phyloP scores from a whole-genome alignment of 2,329 filamentous ascomycete genomes.

The Sclerotinia nivalis region DNA sequence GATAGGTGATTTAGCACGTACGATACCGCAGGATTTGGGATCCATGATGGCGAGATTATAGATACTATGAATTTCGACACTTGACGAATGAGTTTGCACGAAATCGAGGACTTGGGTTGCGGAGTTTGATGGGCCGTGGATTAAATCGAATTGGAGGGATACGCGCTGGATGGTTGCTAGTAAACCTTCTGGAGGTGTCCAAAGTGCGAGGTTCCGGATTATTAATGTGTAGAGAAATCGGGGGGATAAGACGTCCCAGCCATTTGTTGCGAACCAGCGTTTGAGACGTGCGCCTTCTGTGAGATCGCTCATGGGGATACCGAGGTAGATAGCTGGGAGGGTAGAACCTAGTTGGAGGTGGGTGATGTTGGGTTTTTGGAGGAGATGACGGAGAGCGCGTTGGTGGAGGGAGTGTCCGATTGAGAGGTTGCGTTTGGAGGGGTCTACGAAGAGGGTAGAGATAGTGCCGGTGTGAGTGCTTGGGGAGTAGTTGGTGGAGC shows the following conservation, averaged over 20 bases:
- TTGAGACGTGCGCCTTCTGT: constrained; percentile 50
- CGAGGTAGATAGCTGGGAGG: constrained; percentile 82
- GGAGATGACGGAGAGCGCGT: constrained; percentile 74
- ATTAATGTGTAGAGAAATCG: constrained; percentile 64
- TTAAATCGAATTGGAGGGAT: constrained; percentile 63
- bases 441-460: constrained; percentile 87
- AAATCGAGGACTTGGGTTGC: constrained; percentile 60
- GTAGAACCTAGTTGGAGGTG: constrained; percentile 74
- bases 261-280: constrained; percentile 86
- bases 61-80: constrained; percentile 64
- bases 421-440: constrained; percentile 79
- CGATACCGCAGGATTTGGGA: constrained; percentile 61
- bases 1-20: constrained; percentile 62
- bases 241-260: constrained; percentile 75
- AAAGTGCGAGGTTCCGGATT: constrained; percentile 58
- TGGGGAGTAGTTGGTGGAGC: constrained; percentile 79
- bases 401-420: constrained; percentile 90
- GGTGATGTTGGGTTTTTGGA: constrained; percentile 55
- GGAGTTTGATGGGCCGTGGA: constrained; percentile 62
- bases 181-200: constrained; percentile 63
- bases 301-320: constrained; percentile 68
- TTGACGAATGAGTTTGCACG: constrained; percentile 54
- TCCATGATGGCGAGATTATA: constrained; percentile 65
- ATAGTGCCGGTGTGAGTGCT: constrained; percentile 60
- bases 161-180: constrained; percentile 54